Percentiles rank a stretch among this genome's conserved stretches.
phyloP scores from a whole-genome alignment of 2,329 filamentous ascomycete genomes.

The Coniochaeta ligniaria region DNA sequence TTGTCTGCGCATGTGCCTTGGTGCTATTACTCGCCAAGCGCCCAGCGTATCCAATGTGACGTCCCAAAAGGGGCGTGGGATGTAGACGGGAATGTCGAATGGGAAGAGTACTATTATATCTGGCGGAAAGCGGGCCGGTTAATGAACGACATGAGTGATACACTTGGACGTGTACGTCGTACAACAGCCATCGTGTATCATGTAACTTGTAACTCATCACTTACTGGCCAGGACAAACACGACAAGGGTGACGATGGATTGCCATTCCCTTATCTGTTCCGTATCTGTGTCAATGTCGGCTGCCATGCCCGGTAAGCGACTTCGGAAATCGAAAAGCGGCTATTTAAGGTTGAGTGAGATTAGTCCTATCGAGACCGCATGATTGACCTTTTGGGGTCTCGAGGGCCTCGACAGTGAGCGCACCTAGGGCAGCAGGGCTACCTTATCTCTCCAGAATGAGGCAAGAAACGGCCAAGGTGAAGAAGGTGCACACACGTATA shows the following conservation, averaged over 20 bases:
- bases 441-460: too few relatives aligned
- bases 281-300: conserved; percentile 28
- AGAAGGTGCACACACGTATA: too few relatives aligned
- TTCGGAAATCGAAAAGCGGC: too few relatives aligned
- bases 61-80: conserved; percentile 45
- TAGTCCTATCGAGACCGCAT: too few relatives aligned
- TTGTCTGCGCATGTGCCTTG: conserved; percentile 17
- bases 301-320: too few relatives aligned
- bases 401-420: too few relatives aligned
- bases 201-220: conserved; percentile 48
- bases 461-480: too few relatives aligned
- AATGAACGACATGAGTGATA: not conserved
- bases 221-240: conserved; percentile 64
- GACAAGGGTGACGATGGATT: conserved; percentile 63
- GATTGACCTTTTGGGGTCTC: too few relatives aligned
- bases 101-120: conserved; percentile 65
- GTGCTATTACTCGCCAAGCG: conserved; percentile 43
- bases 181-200: too few relatives aligned
- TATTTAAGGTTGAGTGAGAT: too few relatives aligned
- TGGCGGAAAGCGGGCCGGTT: conserved; percentile 21
- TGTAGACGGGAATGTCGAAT: conserved; percentile 54
- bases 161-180: too few relatives aligned
- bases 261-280: conserved; percentile 53
- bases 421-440: too few relatives aligned
- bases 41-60: conserved; percentile 34